Evolutionary conservation across 192 early-diverging fungal species (phyloP), one percentile per base, ranked within the genome.

Genomic region (Radiomyces spectabilis): DNA sequence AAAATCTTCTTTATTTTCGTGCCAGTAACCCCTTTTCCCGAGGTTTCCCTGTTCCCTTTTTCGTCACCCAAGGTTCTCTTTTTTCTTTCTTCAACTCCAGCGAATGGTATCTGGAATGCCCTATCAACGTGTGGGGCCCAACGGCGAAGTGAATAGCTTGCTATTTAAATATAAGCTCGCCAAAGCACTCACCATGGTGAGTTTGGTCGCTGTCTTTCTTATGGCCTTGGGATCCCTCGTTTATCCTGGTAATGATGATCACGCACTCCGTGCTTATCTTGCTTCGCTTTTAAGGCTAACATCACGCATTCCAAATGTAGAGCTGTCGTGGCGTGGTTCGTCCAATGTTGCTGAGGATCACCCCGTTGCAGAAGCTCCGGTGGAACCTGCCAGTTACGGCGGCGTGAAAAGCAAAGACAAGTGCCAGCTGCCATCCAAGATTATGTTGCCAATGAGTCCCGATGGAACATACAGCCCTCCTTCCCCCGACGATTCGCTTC

Each of bases 151-250:
- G 10, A 48, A 48, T 27, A n/a, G 46, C 15, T 30, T 48, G 24
- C 29, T 48, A 12, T 48, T 48, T 27, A 48, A 48, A 15, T 66
- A 66, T 39, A 59, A 37, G 24, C 34, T 59, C 30, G 64, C 64
- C 19, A 59, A 59, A 29, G 51, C 45, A 32, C 31, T 66, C 2
- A 59, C 64, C 5, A 19, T 51, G 12, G 39, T 59, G 9, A 66
- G 64, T 33, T 38, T 66, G 49, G n/a, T 54, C 7, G 57, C 64
- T 13, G 57, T 66, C 31, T 46, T 66, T 13, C 10, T 53, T 21
- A 55, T 66, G 52, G 57, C 57, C 7, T 12, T 55, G 16, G 18
- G 38, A 19, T 58, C 64, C 24, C 15, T 66, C 13, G 40, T 66
- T 30, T 51, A 59, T 55, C 45, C 64, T 12, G 39, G 64, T 59